Evolutionary conservation across 2,329 filamentous ascomycete genomes (phyloP), one percentile per base, ranked within the genome.

Genomic region (Trichophyton verrucosum): DNA sequence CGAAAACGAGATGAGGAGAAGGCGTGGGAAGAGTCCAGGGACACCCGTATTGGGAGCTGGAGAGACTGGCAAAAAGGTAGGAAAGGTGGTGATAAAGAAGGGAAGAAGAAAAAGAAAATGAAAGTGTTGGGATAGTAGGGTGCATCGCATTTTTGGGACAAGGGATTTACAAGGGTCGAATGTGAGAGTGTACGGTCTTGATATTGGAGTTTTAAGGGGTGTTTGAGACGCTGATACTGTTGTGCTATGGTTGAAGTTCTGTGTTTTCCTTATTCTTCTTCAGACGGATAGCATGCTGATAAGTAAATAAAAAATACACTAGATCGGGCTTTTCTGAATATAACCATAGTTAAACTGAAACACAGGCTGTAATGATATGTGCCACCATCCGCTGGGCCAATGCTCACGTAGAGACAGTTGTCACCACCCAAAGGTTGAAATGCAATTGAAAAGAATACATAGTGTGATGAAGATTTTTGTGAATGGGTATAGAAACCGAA

Each of bases 41-140:
- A 99, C 63, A 83, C 90, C 76, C 82, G 94, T 65, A 97, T 99
- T 74, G 89, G 86, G 65, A 96, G 88, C 73, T 99, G 94, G 94
- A 83, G 94, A 61, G 84, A 91, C 66, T 99, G 95, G 70, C 86
- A 94, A 73, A 94, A 95, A 77, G 77, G 73, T 6, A 73, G 76
- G 62, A 83, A 82, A 63, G 62, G 40, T 51, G 40, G 40, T 27
- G 79, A 77, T 20, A 78, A 77, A 66, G 69, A 72, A 17, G 82
- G 85, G 74, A 88, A 88, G 78, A 88, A 89, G 71, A 79, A 78
- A 69, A 76, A 75, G 68, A 77, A 76, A 66, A 69, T 78, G 75
- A 79, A 79, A 65, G 76, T 79, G 3, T 62, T 79, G 38, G 77
- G 77, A 64, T 64, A 61, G 57, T 17, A 11, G 27, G 51, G 47